Conservation (phyloP, 2,329 filamentous ascomycete genomes). For the Fusarium pilosicola region DNA sequence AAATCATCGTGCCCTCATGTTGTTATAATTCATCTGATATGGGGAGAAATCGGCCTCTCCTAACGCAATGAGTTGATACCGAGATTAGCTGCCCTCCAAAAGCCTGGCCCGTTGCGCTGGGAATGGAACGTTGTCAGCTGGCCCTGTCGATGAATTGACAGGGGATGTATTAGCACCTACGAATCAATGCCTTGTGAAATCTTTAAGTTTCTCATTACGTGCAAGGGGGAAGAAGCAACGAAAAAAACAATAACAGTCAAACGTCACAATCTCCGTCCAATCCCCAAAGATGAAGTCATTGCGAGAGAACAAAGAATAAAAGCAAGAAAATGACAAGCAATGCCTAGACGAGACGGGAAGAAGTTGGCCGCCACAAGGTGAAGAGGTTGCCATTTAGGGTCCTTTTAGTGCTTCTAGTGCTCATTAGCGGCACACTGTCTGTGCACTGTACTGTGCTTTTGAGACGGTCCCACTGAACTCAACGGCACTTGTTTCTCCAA, state of each 20-base stretch:
- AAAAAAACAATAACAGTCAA: neutral
- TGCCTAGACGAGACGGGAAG: neutral
- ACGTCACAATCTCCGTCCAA: neutral
- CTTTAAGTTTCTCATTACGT: conserved; percentile 1
- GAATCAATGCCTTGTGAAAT: conserved; percentile 14
- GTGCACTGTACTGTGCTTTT: conserved; percentile 26
- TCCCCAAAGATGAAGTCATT: conserved; percentile 21
- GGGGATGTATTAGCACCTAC: conserved; percentile 15
- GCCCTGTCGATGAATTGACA: conserved; percentile 22
- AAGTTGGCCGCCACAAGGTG: conserved; percentile 15
- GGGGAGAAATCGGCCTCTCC: conserved; percentile 21
- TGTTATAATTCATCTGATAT: conserved; percentile 21
- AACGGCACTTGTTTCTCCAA: conserved; percentile 42
- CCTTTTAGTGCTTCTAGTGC: conserved; percentile 13
- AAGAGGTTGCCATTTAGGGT: conserved; percentile 14
- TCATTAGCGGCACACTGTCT: conserved; percentile 32
- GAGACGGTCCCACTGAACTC: conserved; percentile 29
- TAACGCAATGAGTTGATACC: conserved; percentile 40
- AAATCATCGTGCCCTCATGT: neutral
- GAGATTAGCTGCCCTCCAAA: conserved; percentile 41
- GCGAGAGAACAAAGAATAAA: neutral
- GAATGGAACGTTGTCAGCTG: conserved; percentile 36
- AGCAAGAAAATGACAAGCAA: neutral
- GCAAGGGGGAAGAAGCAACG: neutral
- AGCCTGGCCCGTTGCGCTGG: conserved; percentile 40